Percentiles rank a stretch among this genome's conserved stretches.
These are phyloP conservation scores for Ormosia semicastrata DNA, from an alignment of 306 rosid genomes.

Conservation along the genomic window DNA sequence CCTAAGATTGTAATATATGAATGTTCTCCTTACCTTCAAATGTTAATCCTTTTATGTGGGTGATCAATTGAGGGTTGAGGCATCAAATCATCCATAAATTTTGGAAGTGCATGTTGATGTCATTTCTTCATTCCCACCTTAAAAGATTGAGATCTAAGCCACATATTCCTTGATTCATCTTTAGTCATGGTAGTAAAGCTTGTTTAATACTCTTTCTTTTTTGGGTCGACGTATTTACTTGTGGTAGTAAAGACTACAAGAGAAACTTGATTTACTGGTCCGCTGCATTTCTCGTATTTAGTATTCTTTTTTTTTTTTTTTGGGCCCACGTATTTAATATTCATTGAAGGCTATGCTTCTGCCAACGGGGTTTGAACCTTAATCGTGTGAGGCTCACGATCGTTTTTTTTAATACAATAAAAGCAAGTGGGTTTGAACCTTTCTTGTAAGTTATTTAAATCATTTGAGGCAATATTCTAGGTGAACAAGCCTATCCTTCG, in stretches of 20 bases:
- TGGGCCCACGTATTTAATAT: neutral
- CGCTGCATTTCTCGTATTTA: neutral
- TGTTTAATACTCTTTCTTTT: too few relatives aligned
- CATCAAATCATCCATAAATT: neutral
- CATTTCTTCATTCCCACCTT: neutral
- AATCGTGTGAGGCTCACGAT: neutral
- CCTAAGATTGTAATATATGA: neutral
- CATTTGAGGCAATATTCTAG: too few relatives aligned
- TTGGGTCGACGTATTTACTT: too few relatives aligned
- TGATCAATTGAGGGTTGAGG: neutral
- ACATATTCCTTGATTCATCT: neutral
- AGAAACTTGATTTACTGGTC: neutral
- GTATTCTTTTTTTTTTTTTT: neutral
- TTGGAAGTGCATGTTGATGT: neutral
- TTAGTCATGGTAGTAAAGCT: neutral
- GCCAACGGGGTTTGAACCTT: too few relatives aligned
- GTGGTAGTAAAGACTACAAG: neutral
- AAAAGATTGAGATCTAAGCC: neutral
- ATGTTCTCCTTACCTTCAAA: neutral
- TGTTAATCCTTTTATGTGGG: neutral
- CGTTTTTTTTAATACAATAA: too few relatives aligned
- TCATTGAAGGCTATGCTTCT: neutral
- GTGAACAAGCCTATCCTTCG: too few relatives aligned
- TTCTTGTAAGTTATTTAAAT: too few relatives aligned
- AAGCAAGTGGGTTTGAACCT: too few relatives aligned